phyloP scores from a whole-genome alignment of 225 moss, liverwort and hornwort genomes.

The Straminergon stramineum region DNA sequence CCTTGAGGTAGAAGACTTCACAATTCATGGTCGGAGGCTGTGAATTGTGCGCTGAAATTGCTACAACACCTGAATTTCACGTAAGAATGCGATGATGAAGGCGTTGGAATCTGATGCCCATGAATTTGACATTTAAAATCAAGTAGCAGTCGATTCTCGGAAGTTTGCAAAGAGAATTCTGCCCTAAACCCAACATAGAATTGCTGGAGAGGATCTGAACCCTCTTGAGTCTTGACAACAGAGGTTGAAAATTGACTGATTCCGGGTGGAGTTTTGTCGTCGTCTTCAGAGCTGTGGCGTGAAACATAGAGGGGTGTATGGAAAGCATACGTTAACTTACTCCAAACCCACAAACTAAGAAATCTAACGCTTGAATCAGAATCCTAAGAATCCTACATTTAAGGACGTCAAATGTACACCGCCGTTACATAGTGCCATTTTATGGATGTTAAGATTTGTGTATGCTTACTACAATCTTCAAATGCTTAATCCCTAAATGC shows the following conservation, averaged over 20 bases:
- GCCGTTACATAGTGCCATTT: not conserved
- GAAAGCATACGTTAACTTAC: not conserved
- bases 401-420: not conserved
- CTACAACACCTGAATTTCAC: not conserved
- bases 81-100: not conserved
- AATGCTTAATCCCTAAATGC: too few relatives aligned
- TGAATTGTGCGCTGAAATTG: not conserved
- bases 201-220: not conserved
- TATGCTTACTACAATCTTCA: not conserved
- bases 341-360: not conserved
- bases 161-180: not conserved
- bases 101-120: not conserved
- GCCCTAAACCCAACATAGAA: not conserved
- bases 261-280: not conserved
- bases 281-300: not conserved
- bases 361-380: not conserved
- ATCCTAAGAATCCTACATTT: not conserved
- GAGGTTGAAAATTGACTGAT: not conserved
- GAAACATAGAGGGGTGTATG: too few relatives aligned
- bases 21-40: constrained; percentile 60
- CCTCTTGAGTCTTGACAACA: too few relatives aligned
- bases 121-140: not conserved
- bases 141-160: not conserved
- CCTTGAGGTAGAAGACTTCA: constrained; percentile 80
- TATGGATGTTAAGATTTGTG: not conserved